Percentiles rank a stretch among this genome's conserved stretches.
phyloP scores from a whole-genome alignment of 2,329 filamentous ascomycete genomes.

The Orbilia brochopaga region DNA sequence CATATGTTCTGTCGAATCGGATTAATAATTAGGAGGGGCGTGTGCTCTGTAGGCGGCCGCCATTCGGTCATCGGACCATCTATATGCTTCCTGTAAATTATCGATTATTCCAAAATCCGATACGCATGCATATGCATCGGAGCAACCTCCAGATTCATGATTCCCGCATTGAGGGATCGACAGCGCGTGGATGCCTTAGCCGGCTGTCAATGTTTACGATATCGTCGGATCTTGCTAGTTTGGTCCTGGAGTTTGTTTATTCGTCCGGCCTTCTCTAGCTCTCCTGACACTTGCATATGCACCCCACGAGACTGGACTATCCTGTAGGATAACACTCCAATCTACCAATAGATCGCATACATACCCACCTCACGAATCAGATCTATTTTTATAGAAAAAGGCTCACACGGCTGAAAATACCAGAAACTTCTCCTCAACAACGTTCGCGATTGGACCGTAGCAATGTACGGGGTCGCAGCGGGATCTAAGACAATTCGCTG shows the following conservation, averaged over 20 bases:
- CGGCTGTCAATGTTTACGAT: constrained; percentile 8
- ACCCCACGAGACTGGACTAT: constrained; percentile 17
- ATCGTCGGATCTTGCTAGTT: constrained; percentile 14
- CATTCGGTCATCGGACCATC: neutral
- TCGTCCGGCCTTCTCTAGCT: constrained; percentile 10
- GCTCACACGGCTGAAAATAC: neutral
- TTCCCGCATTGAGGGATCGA: constrained; percentile 20
- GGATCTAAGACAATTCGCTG: constrained; percentile 43
- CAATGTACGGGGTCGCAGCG: neutral
- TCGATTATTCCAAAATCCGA: neutral
- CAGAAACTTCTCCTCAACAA: neutral
- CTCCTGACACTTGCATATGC: constrained; percentile 37
- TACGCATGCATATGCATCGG: neutral
- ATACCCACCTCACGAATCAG: neutral
- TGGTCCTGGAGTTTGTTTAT: constrained; percentile 15
- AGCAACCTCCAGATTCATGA: neutral
- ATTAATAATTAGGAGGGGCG: constrained; percentile 29
- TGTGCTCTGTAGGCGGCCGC: constrained; percentile 30
- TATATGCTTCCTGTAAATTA: neutral
- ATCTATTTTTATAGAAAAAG: constrained; percentile 44
- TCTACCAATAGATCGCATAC: too few species aligned
- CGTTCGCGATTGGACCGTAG: neutral
- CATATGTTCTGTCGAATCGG: constrained; percentile 20
- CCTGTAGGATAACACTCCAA: too few species aligned
- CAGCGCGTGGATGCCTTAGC: constrained; percentile 12